Conservation (phyloP, 441 rosid genomes). For the Arabidopsis lyrata region DNA sequence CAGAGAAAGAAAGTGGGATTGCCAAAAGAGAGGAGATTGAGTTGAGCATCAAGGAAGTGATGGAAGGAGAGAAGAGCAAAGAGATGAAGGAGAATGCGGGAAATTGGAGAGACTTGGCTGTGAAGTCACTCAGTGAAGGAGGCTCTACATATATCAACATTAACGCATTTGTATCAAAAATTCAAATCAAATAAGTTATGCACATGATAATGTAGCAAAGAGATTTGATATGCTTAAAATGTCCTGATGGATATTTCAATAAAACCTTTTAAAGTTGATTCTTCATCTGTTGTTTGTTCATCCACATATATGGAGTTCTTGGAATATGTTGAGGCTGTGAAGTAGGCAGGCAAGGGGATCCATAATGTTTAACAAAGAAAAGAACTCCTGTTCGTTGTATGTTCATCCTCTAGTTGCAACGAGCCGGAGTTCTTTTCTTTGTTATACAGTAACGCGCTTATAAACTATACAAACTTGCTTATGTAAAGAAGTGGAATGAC, state of each 20-base stretch:
- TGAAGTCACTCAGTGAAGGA: slow-evolving; percentile 49
- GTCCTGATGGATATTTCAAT: neutral
- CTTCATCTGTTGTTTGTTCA: slow-evolving; percentile 7
- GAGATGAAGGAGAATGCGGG: slow-evolving; percentile 46
- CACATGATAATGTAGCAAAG: slow-evolving; percentile 8
- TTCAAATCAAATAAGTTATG: slow-evolving; percentile 32
- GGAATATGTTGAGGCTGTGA: too few species aligned
- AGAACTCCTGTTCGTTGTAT: neutral
- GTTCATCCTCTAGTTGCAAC: neutral
- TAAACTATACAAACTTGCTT: slow-evolving; percentile 18
- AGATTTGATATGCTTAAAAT: neutral
- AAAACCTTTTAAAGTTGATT: slow-evolving; percentile 11
- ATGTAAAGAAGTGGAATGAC: neutral
- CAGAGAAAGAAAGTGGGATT: slow-evolving; percentile 45
- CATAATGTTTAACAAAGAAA: neutral
- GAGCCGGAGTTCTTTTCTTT: neutral
- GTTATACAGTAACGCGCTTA: slow-evolving; percentile 8
- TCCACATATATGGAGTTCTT: too few species aligned
- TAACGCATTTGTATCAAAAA: slow-evolving; percentile 34
- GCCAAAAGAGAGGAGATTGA: slow-evolving; percentile 50
- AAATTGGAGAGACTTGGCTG: slow-evolving; percentile 55
- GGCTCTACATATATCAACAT: slow-evolving; percentile 52
- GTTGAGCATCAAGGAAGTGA: slow-evolving; percentile 44
- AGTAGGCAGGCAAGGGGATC: too few species aligned
- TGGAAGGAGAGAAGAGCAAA: slow-evolving; percentile 51